phyloP scores from a whole-genome alignment of 495 filamentous ascomycete genomes.

The Stereocaulon alpinum region DNA sequence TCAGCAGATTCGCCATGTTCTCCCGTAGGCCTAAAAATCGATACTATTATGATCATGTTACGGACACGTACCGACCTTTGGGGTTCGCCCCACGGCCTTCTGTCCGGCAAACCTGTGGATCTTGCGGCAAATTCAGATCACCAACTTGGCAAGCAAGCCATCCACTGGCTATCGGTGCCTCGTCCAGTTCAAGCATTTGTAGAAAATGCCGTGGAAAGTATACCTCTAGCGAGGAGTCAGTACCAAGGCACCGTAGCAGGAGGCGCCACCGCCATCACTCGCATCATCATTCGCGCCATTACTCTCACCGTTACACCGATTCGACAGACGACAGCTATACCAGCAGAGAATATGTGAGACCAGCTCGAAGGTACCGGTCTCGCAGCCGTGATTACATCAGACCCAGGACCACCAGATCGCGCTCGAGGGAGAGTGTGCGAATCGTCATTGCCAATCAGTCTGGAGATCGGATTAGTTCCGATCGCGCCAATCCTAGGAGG shows the following conservation, averaged over 20 bases:
- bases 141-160: slow-evolving; percentile 17
- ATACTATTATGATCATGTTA: slow-evolving; percentile 5
- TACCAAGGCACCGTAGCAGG: neutral
- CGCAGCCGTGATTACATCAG: neutral
- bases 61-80: slow-evolving; percentile 8
- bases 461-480: neutral
- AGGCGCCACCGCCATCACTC: slow-evolving; percentile 7
- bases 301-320: slow-evolving; percentile 6
- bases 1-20: slow-evolving; percentile 3
- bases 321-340: slow-evolving; percentile 12
- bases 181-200: slow-evolving; percentile 16
- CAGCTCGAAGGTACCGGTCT: neutral
- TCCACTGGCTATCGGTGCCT: slow-evolving; percentile 14
- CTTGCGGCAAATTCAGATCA: slow-evolving; percentile 23
- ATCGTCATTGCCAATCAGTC: slow-evolving; percentile 17
- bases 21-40: neutral
- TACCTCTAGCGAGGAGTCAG: slow-evolving; percentile 21
- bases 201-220: slow-evolving; percentile 17
- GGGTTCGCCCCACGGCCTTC: neutral
- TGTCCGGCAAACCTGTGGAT: slow-evolving; percentile 16
- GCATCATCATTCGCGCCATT: neutral
- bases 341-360: neutral
- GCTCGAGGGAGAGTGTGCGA: slow-evolving; percentile 13
- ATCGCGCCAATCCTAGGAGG: neutral
- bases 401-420: slow-evolving; percentile 4